Evolutionary conservation across 1,284 basidiomycete species (phyloP), one percentile per base, ranked within the genome.

Genomic region (Cryptococcus sp.): DNA sequence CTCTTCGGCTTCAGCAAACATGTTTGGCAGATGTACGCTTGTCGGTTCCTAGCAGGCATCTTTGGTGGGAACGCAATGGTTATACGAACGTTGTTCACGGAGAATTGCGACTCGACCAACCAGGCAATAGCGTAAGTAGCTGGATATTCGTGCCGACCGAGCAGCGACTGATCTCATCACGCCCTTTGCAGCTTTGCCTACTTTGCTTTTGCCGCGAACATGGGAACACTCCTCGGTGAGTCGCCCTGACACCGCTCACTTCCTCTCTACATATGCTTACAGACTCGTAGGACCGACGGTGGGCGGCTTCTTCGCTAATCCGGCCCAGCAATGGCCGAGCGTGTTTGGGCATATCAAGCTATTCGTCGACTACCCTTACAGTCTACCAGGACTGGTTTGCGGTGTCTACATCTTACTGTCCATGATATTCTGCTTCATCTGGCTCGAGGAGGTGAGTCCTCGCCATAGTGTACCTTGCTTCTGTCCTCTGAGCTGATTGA

Each of bases 11-110:
- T 68, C 58, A 50, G 57, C 5, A 62, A 42, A 19, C 58, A 57
- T 46, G 58, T 68, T 16, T 68, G 66, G 66, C 62, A 66, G 17
- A 71, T 72, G 69, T 64, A 67, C 47, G 60, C 62, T 20, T 54
- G 60, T 17, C 58, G 70, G 15, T 68, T 60, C 47, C 38, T 71
- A 20, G 66, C 69, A 6, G 70, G 70, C 25, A 53, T 67, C n/a
- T 68, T 71, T 46, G 64, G 61, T 10, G 69, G 69, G 17, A 69
- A 63, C 48, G 65, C 64, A 15, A 66, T 66, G 57, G 62, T 68
- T 15, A 63, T 70, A 19, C 50, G 69, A 38, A 68, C 67, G n/a
- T 58, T 71, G 53, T 62, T 69, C 20, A 60, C 63, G 5, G 70
- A 71, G 56, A 68, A 64, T 50, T 62, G 59, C 30, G 65, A 68